Conservation (phyloP, 2,329 filamentous ascomycete species). For the Tolypocladium pustulatum region DNA sequence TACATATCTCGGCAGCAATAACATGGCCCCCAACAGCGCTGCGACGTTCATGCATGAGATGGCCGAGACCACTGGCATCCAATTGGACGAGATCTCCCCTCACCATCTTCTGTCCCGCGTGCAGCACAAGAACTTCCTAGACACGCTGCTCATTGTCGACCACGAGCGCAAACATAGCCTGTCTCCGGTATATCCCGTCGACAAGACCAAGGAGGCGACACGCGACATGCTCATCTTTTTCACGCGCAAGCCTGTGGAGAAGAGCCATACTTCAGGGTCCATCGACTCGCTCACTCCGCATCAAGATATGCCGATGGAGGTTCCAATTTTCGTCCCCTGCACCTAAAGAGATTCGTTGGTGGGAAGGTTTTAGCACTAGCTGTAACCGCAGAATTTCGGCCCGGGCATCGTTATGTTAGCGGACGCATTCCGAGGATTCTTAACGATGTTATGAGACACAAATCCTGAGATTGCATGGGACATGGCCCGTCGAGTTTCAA, state of each 20-base stretch:
- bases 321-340: slow-evolving; percentile 13
- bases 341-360: background rate
- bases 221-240: slow-evolving; percentile 20
- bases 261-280: slow-evolving; percentile 11
- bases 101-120: slow-evolving; percentile 11
- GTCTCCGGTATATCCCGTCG: slow-evolving; percentile 12
- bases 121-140: slow-evolving; percentile 15
- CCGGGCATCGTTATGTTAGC: background rate
- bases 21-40: slow-evolving; percentile 17
- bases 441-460: background rate
- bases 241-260: slow-evolving; percentile 14
- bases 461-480: background rate
- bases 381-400: background rate
- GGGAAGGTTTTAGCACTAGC: background rate
- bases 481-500: background rate
- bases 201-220: slow-evolving; percentile 11
- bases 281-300: slow-evolving; percentile 15
- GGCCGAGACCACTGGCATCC: slow-evolving; percentile 13
- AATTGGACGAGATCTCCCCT: slow-evolving; percentile 10
- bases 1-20: slow-evolving; percentile 14
- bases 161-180: slow-evolving; percentile 17
- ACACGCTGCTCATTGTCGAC: slow-evolving; percentile 16
- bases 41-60: slow-evolving; percentile 19
- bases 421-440: background rate
- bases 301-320: slow-evolving; percentile 13